Evolutionary conservation across 2,329 filamentous ascomycete genomes (phyloP), one percentile per base, ranked within the genome.

Genomic region (Ophiostoma piceae): DNA sequence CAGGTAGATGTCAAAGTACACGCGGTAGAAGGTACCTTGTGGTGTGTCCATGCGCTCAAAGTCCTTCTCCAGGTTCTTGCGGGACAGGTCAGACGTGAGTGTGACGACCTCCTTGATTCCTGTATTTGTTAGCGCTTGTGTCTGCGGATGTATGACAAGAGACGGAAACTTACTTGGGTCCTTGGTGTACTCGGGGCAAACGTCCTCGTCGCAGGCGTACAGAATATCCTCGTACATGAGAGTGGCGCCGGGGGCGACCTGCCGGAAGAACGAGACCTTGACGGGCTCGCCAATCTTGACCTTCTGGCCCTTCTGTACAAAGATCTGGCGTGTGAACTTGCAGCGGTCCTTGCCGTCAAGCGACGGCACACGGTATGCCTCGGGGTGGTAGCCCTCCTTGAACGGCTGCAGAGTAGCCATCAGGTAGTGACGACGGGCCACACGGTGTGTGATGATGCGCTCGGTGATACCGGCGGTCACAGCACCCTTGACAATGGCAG

Each of bases 41-140:
- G 95, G 94, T 1, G 95, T 98, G 79, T 98, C 95, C 95, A 98
- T 98, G 78, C 95, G 89, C 82, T 99, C 95, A 77, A 99, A 99
- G 79, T 99, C 95, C 82, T 97, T 98, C 80, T 99, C 95, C 14
- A 99, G 89, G 79, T 98, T 98, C 85, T 98, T 99, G 76, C 94
- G 90, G 67, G 94, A 97, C 70, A 99, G 85, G 78, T 99, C 95
- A 1, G 94, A 98, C 1, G 95, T 98, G 67, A 99, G 88, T 1
- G 95, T 99, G 74, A 98, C 95, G 70, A 98, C 93, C 81, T 98
- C 95, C 86, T 98, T 98, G 87, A 98, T 98, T 75, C 94, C 94
- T 97, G 39, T 22, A 11, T 2, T 64, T 62, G 57, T 60, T 69
- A 70, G 70, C 26, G n/a, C 64, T 39, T 29, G 26, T 29, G 26